Evolutionary conservation across 768 basidiomycete genomes (phyloP).

Genomic region (Boletus coccyginus): DNA sequence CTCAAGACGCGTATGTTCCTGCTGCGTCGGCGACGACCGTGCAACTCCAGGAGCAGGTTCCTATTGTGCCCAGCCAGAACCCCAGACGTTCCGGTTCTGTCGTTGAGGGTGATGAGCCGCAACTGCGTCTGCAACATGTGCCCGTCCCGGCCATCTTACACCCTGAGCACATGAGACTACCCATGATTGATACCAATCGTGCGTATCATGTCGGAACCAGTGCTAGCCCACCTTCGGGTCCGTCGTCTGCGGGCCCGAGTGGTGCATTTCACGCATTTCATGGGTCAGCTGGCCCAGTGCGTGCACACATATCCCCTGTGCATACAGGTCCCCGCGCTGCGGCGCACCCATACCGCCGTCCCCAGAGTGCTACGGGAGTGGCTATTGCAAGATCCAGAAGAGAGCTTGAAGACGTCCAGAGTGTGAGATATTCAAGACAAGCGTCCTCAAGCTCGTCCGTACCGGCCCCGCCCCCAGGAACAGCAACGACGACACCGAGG

Average conservation of each 20-base stretch:
- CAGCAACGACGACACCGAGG: not conserved
- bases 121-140: slow-evolving; percentile 24
- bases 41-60: slow-evolving; percentile 28
- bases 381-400: slow-evolving; percentile 25
- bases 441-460: slow-evolving; percentile 6
- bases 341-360: slow-evolving; percentile 30
- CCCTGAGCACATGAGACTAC: slow-evolving; percentile 34
- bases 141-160: slow-evolving; percentile 17
- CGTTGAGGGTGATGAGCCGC: slow-evolving; percentile 25
- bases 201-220: slow-evolving; percentile 27
- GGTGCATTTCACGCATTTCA: slow-evolving; percentile 14
- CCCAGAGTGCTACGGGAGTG: slow-evolving; percentile 27
- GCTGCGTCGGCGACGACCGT: slow-evolving; percentile 14
- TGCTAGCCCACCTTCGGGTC: slow-evolving; percentile 30
- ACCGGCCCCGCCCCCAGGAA: slow-evolving; percentile 10
- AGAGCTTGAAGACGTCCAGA: slow-evolving; percentile 25
- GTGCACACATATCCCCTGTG: slow-evolving; percentile 27
- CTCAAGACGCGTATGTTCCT: slow-evolving; percentile 22
- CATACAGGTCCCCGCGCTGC: slow-evolving; percentile 17
- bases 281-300: slow-evolving; percentile 22
- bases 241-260: slow-evolving; percentile 28
- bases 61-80: slow-evolving; percentile 31
- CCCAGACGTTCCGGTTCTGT: slow-evolving; percentile 18
- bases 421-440: slow-evolving; percentile 31
- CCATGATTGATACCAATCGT: slow-evolving; percentile 32